A percentile compares a stretch with the other conserved stretches of the same genome.
Conservation (phyloP, 345 rosid species). For the Crucihimalaya himalaica region DNA sequence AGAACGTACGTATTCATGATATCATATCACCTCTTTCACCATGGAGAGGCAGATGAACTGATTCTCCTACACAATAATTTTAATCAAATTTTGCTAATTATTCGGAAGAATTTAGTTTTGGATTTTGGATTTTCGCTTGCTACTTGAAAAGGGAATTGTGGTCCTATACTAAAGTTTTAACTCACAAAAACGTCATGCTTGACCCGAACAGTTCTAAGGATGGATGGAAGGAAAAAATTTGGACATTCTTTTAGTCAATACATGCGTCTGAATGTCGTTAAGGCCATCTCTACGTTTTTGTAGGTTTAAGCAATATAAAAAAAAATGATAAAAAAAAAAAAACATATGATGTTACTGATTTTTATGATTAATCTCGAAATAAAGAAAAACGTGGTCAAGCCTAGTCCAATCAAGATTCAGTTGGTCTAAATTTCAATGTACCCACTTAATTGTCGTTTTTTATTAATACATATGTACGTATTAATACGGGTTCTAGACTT, state of each 20-base stretch:
- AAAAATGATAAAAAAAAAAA: not conserved
- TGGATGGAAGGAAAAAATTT: too few relatives aligned
- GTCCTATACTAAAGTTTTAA: too few relatives aligned
- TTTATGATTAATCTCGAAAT: not conserved
- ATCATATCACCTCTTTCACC: too few relatives aligned
- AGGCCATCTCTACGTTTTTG: too few relatives aligned
- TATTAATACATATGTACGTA: constrained; percentile 1
- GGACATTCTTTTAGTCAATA: too few relatives aligned
- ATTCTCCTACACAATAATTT: too few relatives aligned
- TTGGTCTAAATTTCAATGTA: constrained; percentile 11
- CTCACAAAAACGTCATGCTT: too few relatives aligned
- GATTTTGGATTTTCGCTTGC: not conserved
- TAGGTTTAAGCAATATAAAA: not conserved
- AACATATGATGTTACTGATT: not conserved
- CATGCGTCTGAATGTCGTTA: too few relatives aligned
- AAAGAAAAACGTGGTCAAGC: not conserved
- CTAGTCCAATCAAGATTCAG: constrained; percentile 14
- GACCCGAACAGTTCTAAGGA: too few relatives aligned
- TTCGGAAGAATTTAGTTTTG: not conserved
- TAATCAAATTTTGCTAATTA: not conserved
- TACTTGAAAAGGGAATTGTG: too few relatives aligned
- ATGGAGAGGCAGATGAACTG: too few relatives aligned
- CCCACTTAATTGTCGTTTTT: not conserved
- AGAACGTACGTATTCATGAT: not conserved
- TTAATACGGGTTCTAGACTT: not conserved